Evolutionary conservation across 805 yeast genomes (phyloP), one percentile per base, ranked within the genome.

Genomic region (Wickerhamomyces strasburgensis): DNA sequence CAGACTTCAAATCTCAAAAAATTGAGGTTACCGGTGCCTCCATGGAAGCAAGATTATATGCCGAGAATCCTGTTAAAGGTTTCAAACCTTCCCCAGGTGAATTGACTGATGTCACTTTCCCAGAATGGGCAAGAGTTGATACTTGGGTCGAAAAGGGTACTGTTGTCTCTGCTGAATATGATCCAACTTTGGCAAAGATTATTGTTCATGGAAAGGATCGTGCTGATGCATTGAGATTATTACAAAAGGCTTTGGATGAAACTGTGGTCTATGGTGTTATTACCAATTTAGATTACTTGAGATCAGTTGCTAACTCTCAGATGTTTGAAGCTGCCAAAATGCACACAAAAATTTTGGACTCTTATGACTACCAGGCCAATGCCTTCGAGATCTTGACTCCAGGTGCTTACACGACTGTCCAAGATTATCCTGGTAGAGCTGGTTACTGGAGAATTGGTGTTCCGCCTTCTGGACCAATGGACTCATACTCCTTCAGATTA

Each of bases 401-500:
- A 2, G 98, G 98, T 52, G 90, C 96, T 29, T 87, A 87, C 63
- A 90, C 98, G 26, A 85, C 96, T 3, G 90, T 90, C 33, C 98
- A 90, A 66, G 98, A 93, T 62, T 93, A 80, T 61, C 95, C 95
- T 14, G 95, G 95, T 35, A 80, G 98, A 67, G 69, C 70, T 37
- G 82, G 87, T n/a, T 59, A 72, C 42, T 66, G 71, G 71, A 61
- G 68, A 51, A 58, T 65, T 38, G 98, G 98, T 59, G 98, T 90
- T 38, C 98, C 98, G 18, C 98, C 98, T 6, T 86, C 96, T 28
- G 98, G 98, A 31, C 96, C 98, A 42, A 93, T 90, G 98, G 98
- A 90, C 63, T 75, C 80, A 43, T 89, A 80, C 53, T 80, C 97
- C 5, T 89, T 89, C 68, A 73, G 96, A 52, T 60, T 86, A 44